Evolutionary conservation across 139 green algal genomes (phyloP).

Genomic region (Coelastrella sp.): DNA sequence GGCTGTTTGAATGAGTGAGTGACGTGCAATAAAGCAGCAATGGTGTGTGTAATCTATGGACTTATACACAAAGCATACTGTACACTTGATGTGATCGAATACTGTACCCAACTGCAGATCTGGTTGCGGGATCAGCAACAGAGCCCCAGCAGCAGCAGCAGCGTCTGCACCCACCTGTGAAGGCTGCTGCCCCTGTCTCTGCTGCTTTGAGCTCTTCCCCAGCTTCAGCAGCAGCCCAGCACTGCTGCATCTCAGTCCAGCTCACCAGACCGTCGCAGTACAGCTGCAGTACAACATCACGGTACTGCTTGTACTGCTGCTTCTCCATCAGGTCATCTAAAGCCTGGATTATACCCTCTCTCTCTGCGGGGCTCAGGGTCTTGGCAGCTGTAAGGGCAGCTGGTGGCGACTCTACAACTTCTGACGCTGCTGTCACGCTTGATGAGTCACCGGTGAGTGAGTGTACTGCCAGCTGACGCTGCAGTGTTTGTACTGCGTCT

Average conservation of each 20-base stretch:
- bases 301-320: constrained; percentile 31
- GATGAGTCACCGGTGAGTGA: background rate
- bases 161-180: constrained; percentile 17
- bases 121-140: background rate
- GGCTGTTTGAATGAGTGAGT: too few relatives aligned
- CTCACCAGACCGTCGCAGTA: constrained; percentile 39
- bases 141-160: background rate
- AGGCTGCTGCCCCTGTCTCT: background rate
- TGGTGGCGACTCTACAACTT: background rate
- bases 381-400: background rate
- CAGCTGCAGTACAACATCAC: constrained; percentile 22
- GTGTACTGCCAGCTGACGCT: background rate
- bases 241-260: constrained; percentile 39
- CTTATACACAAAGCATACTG: too few relatives aligned
- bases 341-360: background rate
- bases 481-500: constrained; percentile 40
- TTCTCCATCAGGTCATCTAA: constrained; percentile 7
- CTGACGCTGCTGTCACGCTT: too few relatives aligned
- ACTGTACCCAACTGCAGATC: too few relatives aligned
- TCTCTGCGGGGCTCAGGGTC: constrained; percentile 15
- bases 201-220: constrained; percentile 8
- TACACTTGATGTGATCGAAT: too few relatives aligned
- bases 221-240: constrained; percentile 37
- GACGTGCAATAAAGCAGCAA: too few relatives aligned
- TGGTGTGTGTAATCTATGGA: too few relatives aligned